Evolutionary conservation across 371 early-diverging fungal species (phyloP).

Genomic region (Mucor velutinosus): DNA sequence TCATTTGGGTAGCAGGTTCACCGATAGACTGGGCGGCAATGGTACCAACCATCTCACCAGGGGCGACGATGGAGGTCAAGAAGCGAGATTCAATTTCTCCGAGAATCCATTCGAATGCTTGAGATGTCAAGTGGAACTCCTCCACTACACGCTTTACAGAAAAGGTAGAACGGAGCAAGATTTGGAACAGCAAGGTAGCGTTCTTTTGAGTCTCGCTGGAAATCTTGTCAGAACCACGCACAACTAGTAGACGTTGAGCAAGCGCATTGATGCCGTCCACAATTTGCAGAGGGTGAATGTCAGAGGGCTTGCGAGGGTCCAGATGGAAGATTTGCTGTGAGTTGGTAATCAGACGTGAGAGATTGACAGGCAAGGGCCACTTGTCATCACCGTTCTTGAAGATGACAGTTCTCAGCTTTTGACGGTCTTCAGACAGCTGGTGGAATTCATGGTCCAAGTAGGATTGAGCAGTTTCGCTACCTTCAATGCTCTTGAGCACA

Average conservation of each 20-base stretch:
- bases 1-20: conserved; percentile 99
- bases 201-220: conserved; percentile 88
- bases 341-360: conserved; percentile 88
- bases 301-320: conserved; percentile 78
- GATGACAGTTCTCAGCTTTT: conserved; percentile 72
- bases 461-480: conserved; percentile 69
- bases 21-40: conserved; percentile 99
- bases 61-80: conserved; percentile 88
- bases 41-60: conserved; percentile 99
- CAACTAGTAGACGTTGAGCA: conserved; percentile 75
- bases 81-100: conserved; percentile 93
- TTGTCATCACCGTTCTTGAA: conserved; percentile 76
- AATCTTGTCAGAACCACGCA: conserved; percentile 87
- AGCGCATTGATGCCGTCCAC: conserved; percentile 74
- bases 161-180: conserved; percentile 83
- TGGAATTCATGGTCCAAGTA: conserved; percentile 83
- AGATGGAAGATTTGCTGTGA: conserved; percentile 89
- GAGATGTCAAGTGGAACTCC: conserved; percentile 83
- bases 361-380: conserved; percentile 93
- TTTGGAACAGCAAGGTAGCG: conserved; percentile 90
- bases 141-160: conserved; percentile 87
- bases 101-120: conserved; percentile 94
- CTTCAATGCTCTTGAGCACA: conserved; percentile 68
- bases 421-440: conserved; percentile 77
- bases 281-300: conserved; percentile 87